These are phyloP conservation scores for Lachancea dasiensis DNA, from an alignment of 805 yeast genomes.

Conservation along the genomic window DNA sequence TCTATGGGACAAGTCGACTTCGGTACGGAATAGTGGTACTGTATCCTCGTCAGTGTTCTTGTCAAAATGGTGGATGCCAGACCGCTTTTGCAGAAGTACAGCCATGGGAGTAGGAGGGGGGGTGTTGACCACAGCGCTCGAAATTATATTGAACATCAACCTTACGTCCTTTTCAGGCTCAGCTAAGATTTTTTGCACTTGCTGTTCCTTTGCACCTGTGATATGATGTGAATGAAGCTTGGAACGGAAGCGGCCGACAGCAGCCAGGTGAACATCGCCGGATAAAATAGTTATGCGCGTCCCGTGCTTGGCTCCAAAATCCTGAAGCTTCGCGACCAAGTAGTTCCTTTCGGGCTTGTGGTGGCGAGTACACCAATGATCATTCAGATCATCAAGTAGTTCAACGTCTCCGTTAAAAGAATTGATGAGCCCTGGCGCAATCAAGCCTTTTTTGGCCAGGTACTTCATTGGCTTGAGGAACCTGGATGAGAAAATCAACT, in stretches of 20 bases:
- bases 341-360: slow-evolving; percentile 83
- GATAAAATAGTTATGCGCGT: slow-evolving; percentile 77
- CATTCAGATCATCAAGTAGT: slow-evolving; percentile 86
- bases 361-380: slow-evolving; percentile 90
- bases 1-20: slow-evolving; percentile 51
- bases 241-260: slow-evolving; percentile 70
- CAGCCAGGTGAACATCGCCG: slow-evolving; percentile 92
- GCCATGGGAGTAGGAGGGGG: slow-evolving; percentile 94
- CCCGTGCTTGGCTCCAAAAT: slow-evolving; percentile 56
- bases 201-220: slow-evolving; percentile 31
- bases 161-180: slow-evolving; percentile 67
- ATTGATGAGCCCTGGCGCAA: slow-evolving; percentile 71
- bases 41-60: slow-evolving; percentile 68
- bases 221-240: slow-evolving; percentile 42
- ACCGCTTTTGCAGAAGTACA: slow-evolving; percentile 57
- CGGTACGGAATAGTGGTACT: slow-evolving; percentile 60
- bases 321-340: slow-evolving; percentile 54
- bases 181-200: slow-evolving; percentile 37
- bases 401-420: slow-evolving; percentile 91
- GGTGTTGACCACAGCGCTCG: slow-evolving; percentile 86
- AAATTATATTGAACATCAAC: slow-evolving; percentile 73
- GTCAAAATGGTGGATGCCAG: slow-evolving; percentile 63
- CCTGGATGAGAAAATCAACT: slow-evolving; percentile 59
- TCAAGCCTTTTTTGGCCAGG: slow-evolving; percentile 54
- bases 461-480: slow-evolving; percentile 58